A percentile compares a stretch with the other conserved stretches of the same genome.
Conservation (phyloP, 1,284 basidiomycete species). For the Anthracocystis setariae region DNA sequence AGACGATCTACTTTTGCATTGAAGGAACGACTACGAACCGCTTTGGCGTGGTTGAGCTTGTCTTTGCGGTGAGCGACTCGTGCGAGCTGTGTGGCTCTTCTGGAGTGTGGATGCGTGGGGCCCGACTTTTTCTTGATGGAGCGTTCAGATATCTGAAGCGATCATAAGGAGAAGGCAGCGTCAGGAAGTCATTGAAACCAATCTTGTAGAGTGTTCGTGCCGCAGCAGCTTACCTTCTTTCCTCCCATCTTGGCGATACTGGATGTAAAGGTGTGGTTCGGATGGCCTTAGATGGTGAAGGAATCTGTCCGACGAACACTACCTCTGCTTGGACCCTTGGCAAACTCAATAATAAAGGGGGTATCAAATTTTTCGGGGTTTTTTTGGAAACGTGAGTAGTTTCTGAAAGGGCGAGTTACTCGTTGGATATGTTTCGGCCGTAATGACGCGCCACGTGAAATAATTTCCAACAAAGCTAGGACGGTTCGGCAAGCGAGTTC, state of each 20-base stretch:
- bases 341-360: slow-evolving; percentile 11
- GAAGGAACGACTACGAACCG: slow-evolving; percentile 31
- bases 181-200: no score
- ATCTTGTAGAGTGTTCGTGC: neutral
- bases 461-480: no score
- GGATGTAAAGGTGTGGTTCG: slow-evolving; percentile 2
- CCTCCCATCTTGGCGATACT: slow-evolving; percentile 47
- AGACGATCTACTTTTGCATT: slow-evolving; percentile 63
- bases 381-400: no score
- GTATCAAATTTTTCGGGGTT: no score
- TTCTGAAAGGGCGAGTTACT: no score
- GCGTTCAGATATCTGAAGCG: slow-evolving; percentile 55
- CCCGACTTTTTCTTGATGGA: slow-evolving; percentile 62
- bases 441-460: no score
- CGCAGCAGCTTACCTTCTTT: slow-evolving; percentile 49
- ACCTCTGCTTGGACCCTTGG: slow-evolving; percentile 11
- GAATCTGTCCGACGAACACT: neutral
- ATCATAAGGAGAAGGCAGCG: neutral
- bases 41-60: slow-evolving; percentile 51
- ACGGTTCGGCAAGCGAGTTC: no score
- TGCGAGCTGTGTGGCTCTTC: slow-evolving; percentile 60
- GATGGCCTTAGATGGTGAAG: neutral
- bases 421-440: no score
- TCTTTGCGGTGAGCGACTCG: slow-evolving; percentile 54
- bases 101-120: slow-evolving; percentile 63